Percentiles rank a stretch among this genome's conserved stretches.
phyloP scores from a whole-genome alignment of 2,329 filamentous ascomycete species.

The Talaromyces sp. region DNA sequence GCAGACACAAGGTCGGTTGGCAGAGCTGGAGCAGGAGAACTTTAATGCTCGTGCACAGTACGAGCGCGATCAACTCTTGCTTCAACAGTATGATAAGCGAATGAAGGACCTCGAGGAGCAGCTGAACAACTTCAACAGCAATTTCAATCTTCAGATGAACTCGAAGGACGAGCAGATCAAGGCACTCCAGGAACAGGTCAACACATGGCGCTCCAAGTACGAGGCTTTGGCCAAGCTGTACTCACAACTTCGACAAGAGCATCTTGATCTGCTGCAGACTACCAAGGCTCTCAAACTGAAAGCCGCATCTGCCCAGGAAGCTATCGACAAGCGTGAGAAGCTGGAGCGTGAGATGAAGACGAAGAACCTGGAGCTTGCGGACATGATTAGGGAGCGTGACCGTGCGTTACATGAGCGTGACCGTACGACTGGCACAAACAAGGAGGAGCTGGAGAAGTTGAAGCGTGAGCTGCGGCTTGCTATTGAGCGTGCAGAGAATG shows the following conservation, averaged over 20 bases:
- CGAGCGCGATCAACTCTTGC: conserved; percentile 92
- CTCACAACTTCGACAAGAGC: conserved; percentile 90
- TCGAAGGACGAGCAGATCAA: conserved; percentile 94
- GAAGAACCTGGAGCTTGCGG: conserved; percentile 96
- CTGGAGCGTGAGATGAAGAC: conserved; percentile 97
- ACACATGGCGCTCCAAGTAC: conserved; percentile 96
- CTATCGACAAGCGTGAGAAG: conserved; percentile 90
- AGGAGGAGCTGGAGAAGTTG: conserved; percentile 90
- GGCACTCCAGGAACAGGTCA: conserved; percentile 91
- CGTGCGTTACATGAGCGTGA: conserved; percentile 91
- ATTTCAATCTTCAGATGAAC: conserved; percentile 74
- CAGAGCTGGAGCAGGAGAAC: conserved; percentile 92
- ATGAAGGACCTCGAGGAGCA: conserved; percentile 91
- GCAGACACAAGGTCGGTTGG: conserved; percentile 92
- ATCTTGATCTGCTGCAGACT: conserved; percentile 89
- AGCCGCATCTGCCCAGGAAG: conserved; percentile 93
- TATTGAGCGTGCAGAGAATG: conserved; percentile 82
- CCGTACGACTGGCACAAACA: conserved; percentile 74
- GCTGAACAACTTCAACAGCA: conserved; percentile 72
- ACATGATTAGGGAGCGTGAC: conserved; percentile 97
- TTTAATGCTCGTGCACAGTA: conserved; percentile 91
- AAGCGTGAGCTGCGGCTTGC: conserved; percentile 91
- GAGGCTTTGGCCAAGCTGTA: conserved; percentile 95
- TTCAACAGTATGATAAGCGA: conserved; percentile 91
- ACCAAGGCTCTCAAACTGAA: conserved; percentile 96